Percentiles rank a stretch among this genome's conserved stretches.
These are phyloP conservation scores for Tilletia walkeri DNA, from an alignment of 1,284 basidiomycete genomes.

Conservation along the genomic window DNA sequence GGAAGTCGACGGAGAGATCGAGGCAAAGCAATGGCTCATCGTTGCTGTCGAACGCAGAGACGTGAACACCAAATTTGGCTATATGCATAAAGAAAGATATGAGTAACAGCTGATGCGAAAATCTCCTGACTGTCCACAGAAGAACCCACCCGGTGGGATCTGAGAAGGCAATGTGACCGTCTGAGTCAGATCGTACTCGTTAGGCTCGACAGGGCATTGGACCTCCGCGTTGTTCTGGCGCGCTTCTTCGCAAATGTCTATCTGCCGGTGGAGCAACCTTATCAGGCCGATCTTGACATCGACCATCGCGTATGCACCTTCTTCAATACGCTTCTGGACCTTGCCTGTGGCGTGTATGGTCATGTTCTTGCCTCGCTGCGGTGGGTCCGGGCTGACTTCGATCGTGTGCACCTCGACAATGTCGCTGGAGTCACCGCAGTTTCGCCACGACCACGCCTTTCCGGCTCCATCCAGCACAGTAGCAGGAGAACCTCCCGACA, in stretches of 20 bases:
- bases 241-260: constrained; percentile 50
- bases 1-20: constrained; percentile 67
- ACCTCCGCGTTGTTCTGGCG: constrained; percentile 45
- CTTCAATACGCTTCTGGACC: constrained; percentile 36
- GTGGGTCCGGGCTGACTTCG: constrained; percentile 48
- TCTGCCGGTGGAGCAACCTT: constrained; percentile 38
- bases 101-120: constrained; percentile 59
- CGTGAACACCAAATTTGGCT: constrained; percentile 82
- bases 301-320: constrained; percentile 48
- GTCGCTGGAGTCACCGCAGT: constrained; percentile 39
- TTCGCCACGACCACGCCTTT: constrained; percentile 45
- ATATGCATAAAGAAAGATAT: constrained; percentile 7
- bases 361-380: constrained; percentile 48
- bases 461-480: constrained; percentile 14
- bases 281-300: constrained; percentile 52
- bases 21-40: constrained; percentile 79
- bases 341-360: constrained; percentile 47
- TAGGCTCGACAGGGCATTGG: constrained; percentile 47
- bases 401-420: constrained; percentile 42
- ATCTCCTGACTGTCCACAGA: constrained; percentile 65
- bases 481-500: not conserved
- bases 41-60: constrained; percentile 72
- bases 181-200: constrained; percentile 46
- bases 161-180: constrained; percentile 48
- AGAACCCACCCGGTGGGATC: constrained; percentile 42